Evolutionary conservation across 805 yeast genomes (phyloP).

Genomic region (Kodamaea kaohsiungensis): DNA sequence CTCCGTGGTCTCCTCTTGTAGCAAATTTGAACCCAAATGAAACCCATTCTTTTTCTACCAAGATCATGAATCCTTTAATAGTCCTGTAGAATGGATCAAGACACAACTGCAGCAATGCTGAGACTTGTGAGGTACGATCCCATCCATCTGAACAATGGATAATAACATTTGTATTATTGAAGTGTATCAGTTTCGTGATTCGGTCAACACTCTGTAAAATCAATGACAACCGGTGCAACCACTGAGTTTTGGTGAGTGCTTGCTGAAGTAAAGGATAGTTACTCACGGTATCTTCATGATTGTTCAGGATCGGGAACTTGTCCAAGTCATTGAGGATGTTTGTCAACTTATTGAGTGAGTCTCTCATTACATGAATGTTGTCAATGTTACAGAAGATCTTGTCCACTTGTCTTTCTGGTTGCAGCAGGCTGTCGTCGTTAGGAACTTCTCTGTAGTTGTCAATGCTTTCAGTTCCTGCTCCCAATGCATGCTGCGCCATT

Average conservation of each 20-base stretch:
- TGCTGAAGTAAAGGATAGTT: constrained; percentile 42
- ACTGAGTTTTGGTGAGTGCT: constrained; percentile 63
- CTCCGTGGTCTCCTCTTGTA: constrained; percentile 79
- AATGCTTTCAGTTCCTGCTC: constrained; percentile 96
- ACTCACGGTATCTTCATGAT: not conserved
- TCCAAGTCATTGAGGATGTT: constrained; percentile 71
- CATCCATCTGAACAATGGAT: constrained; percentile 98
- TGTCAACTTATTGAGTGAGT: constrained; percentile 64
- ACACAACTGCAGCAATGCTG: constrained; percentile 81
- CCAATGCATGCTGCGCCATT: constrained; percentile 92
- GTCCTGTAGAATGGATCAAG: constrained; percentile 91
- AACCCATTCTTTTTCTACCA: constrained; percentile 94
- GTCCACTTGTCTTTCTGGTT: constrained; percentile 43
- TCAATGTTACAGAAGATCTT: constrained; percentile 88
- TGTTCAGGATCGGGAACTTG: constrained; percentile 40
- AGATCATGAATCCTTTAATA: constrained; percentile 77
- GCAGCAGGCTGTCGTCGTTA: constrained; percentile 10
- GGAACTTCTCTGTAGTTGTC: constrained; percentile 68
- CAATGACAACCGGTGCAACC: constrained; percentile 74
- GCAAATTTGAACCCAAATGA: constrained; percentile 91
- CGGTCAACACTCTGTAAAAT: constrained; percentile 75
- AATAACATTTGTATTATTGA: constrained; percentile 78
- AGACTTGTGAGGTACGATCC: constrained; percentile 93
- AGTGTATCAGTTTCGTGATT: constrained; percentile 77
- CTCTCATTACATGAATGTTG: constrained; percentile 94